A percentile compares a stretch with the other conserved stretches of the same genome.
Conservation (phyloP, 768 basidiomycete species). For the Butyriboletus loyo region DNA sequence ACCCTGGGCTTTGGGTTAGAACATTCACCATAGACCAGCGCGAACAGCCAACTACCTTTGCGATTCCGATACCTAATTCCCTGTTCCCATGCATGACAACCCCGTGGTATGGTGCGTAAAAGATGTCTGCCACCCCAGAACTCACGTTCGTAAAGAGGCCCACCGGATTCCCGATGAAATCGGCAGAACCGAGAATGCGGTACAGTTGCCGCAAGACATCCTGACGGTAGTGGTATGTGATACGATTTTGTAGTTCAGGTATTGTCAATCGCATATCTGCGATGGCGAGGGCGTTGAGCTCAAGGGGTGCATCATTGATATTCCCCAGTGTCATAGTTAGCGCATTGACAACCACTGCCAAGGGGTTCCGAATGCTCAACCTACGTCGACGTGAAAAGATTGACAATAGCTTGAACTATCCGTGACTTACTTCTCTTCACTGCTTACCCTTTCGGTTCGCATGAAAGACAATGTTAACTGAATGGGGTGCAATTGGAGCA, state of each 20-base stretch:
- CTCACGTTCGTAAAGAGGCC: conserved; percentile 98
- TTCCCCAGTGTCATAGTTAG: conserved; percentile 97
- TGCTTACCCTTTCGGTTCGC: conserved; percentile 91
- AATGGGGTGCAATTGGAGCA: conserved; percentile 92
- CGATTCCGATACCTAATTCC: conserved; percentile 91
- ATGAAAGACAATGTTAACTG: conserved; percentile 92
- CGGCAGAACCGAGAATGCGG: conserved; percentile 95
- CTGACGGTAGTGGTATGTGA: conserved; percentile 90
- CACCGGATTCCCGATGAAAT: conserved; percentile 94
- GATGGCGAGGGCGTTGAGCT: conserved; percentile 90
- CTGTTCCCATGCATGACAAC: conserved; percentile 95
- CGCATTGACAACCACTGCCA: conserved; percentile 91
- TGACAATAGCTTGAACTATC: not conserved
- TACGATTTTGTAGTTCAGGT: conserved; percentile 79
- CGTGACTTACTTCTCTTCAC: conserved; percentile 79
- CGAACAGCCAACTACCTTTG: conserved; percentile 55
- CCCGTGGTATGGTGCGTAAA: conserved; percentile 97
- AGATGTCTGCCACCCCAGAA: conserved; percentile 96
- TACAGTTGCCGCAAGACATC: conserved; percentile 93
- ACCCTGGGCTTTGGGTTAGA: conserved; percentile 51
- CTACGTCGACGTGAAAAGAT: conserved; percentile 33
- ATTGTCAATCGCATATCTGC: conserved; percentile 89
- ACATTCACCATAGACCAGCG: not conserved
- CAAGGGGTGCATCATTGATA: conserved; percentile 91
- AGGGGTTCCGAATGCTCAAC: conserved; percentile 79